A percentile compares a stretch with the other conserved stretches of the same genome.
These are phyloP conservation scores for Arthrinium puccinioides DNA, from an alignment of 2,329 filamentous ascomycete genomes.

Conservation along the genomic window DNA sequence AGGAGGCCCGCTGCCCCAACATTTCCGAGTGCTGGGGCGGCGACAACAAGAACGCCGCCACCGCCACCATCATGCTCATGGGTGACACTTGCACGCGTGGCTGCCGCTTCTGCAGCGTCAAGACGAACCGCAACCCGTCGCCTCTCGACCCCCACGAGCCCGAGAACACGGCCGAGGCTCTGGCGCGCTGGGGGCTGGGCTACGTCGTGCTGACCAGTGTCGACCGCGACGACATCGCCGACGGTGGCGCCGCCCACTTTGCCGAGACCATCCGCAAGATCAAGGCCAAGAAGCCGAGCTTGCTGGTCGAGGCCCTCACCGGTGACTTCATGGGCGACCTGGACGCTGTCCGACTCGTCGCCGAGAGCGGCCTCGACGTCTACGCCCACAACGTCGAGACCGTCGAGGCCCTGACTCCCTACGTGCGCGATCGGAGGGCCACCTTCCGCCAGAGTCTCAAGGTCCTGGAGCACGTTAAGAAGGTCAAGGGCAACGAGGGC, in stretches of 20 bases:
- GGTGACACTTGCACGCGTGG: constrained; percentile 95
- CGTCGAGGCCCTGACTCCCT: constrained; percentile 80
- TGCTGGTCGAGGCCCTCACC: constrained; percentile 77
- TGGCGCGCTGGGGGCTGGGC: constrained; percentile 86
- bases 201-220: constrained; percentile 94
- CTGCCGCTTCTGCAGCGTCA: constrained; percentile 95
- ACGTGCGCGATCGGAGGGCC: constrained; percentile 81
- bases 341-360: constrained; percentile 81
- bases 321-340: constrained; percentile 82
- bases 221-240: constrained; percentile 84
- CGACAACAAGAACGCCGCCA: constrained; percentile 77
- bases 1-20: constrained; percentile 95
- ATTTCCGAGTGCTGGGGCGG: constrained; percentile 98
- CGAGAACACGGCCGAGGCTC: constrained; percentile 90
- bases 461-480: constrained; percentile 78
- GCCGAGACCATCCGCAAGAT: constrained; percentile 92
- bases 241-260: constrained; percentile 84
- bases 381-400: constrained; percentile 98
- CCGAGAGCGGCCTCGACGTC: constrained; percentile 83
- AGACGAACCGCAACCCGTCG: constrained; percentile 68
- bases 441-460: constrained; percentile 79
- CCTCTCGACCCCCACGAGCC: constrained; percentile 93
- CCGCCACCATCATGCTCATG: constrained; percentile 99
- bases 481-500: constrained; percentile 54
- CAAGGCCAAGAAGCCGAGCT: constrained; percentile 71